Evolutionary conservation across 352 stramenopile genomes (phyloP).

Genomic region (Pythium insidiosum): DNA sequence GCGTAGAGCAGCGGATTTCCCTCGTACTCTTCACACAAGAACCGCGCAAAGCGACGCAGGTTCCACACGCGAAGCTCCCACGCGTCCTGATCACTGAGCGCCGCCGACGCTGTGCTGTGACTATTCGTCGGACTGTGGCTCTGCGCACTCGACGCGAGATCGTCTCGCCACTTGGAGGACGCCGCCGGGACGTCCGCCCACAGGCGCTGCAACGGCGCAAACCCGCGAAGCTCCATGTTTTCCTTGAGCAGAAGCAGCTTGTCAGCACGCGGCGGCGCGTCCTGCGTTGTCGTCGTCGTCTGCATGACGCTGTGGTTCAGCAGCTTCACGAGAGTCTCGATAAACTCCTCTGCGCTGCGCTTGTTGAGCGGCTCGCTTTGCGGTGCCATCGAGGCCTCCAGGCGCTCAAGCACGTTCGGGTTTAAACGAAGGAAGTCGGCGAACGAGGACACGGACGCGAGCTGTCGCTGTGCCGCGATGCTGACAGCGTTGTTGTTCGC

Average conservation of each 20-base stretch:
- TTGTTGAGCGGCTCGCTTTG: slow-evolving; percentile 11
- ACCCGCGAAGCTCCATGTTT: slow-evolving; percentile 62
- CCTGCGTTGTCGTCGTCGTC: slow-evolving; percentile 6
- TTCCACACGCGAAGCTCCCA: slow-evolving; percentile 54
- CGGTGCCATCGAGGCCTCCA: slow-evolving; percentile 25
- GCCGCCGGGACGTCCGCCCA: too few relatives aligned
- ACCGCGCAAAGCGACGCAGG: slow-evolving; percentile 42
- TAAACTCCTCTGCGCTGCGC: slow-evolving; percentile 25
- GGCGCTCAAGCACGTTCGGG: slow-evolving; percentile 28
- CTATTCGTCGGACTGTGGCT: not conserved
- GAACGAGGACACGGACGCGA: slow-evolving; percentile 55
- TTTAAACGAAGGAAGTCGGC: slow-evolving; percentile 56
- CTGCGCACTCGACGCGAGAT: slow-evolving; percentile 10
- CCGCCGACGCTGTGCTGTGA: not conserved
- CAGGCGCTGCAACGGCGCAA: slow-evolving; percentile 53
- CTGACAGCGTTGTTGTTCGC: slow-evolving; percentile 13
- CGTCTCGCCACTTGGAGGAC: slow-evolving; percentile 23
- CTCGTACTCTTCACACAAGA: slow-evolving; percentile 52
- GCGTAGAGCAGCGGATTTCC: slow-evolving; percentile 50
- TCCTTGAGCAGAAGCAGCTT: slow-evolving; percentile 59
- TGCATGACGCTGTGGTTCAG: slow-evolving; percentile 44
- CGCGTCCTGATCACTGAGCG: slow-evolving; percentile 33
- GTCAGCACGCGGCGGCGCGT: slow-evolving; percentile 17
- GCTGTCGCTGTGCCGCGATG: slow-evolving; percentile 23
- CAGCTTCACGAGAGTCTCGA: slow-evolving; percentile 39